Base-by-base conservation (phyloP, 495 filamentous ascomycete genomes). In the Tetracladium setigerum region DNA sequence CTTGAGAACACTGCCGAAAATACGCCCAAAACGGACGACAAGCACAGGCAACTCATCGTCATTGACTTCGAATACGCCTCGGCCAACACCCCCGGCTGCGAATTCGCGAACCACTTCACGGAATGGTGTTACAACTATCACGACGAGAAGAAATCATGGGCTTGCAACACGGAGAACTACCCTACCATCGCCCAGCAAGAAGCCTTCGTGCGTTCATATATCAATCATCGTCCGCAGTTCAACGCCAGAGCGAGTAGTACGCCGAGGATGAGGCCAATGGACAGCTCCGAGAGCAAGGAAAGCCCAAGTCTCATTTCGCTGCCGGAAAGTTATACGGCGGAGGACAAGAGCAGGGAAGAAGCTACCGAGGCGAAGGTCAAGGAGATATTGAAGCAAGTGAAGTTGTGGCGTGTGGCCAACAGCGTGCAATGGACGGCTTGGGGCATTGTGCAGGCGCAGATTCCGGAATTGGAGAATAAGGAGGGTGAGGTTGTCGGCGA, bases 111-210 rank as follows among this genome's bases (percentile, higher is more conserved):
- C 63, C 92, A 99, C 63, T 99, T 97, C 66, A 81, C 87, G 56
- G 92, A 99, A 65, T 99, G 92, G 92, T 95, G 89, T 61, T 94
- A 96, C 69, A 87, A 99, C 62, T 99, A 99, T 61, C 89, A 95
- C 57, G 79, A 90, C 58, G 59, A 76, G 1, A 62, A 67, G 15
- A 62, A 54, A 7, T 70, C 89, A 2, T 81, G 82, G 68, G 74
- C 73, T 10, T 84, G 86, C 66, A 72, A 84, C 53, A 76, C 76
- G n/a, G 60, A 58, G 27, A 57, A 62, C 32, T 97, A 92, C 61
- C 94, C 94, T 0, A 90, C 75, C 0, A 68, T 72, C 0, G 84
- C 87, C 46, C 81, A 97, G 56, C 92, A 97, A 56, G 72, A 70
- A 38, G 83, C 82, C 38, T 97, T 96, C 65, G 71, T 99, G 55